phyloP scores from a whole-genome alignment of 2,329 filamentous ascomycete species.

The Cucurbitaria berberidis region DNA sequence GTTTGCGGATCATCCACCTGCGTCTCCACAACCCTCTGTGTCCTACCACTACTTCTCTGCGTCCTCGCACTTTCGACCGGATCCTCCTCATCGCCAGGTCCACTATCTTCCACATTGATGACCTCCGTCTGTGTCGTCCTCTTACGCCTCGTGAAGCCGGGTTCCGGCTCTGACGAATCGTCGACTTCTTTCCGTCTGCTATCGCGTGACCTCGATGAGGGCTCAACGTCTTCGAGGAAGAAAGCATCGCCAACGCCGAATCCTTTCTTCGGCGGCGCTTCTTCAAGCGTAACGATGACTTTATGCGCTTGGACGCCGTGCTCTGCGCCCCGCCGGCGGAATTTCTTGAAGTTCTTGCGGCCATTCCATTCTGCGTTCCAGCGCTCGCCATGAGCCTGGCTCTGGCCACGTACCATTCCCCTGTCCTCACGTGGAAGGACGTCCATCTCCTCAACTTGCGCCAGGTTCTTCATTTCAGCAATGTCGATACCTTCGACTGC shows the following conservation, averaged over 20 bases:
- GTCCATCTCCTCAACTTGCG: slow-evolving; percentile 78
- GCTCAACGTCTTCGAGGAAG: slow-evolving; percentile 64
- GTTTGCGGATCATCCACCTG: slow-evolving; percentile 38
- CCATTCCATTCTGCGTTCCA: slow-evolving; percentile 95
- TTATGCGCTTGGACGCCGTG: slow-evolving; percentile 54
- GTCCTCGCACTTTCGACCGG: slow-evolving; percentile 33
- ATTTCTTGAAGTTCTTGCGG: slow-evolving; percentile 94
- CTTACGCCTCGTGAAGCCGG: slow-evolving; percentile 36
- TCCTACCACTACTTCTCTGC: slow-evolving; percentile 27
- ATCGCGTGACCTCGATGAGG: slow-evolving; percentile 23
- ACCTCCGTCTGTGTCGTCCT: slow-evolving; percentile 20
- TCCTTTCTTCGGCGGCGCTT: slow-evolving; percentile 69
- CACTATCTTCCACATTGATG: slow-evolving; percentile 42
- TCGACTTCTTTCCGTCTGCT: slow-evolving; percentile 15
- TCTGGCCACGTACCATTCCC: slow-evolving; percentile 19
- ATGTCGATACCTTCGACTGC: slow-evolving; percentile 71
- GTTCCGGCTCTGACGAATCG: slow-evolving; percentile 34
- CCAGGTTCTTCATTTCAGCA: slow-evolving; percentile 73
- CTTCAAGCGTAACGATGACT: slow-evolving; percentile 74
- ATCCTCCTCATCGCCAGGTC: slow-evolving; percentile 33
- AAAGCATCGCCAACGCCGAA: slow-evolving; percentile 79
- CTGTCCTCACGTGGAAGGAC: slow-evolving; percentile 55
- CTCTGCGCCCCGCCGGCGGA: slow-evolving; percentile 59
- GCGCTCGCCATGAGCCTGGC: slow-evolving; percentile 59
- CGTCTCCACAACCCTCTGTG: slow-evolving; percentile 37